phyloP scores from a whole-genome alignment of 257 asterid genomes.

The Solanum arcanum region DNA sequence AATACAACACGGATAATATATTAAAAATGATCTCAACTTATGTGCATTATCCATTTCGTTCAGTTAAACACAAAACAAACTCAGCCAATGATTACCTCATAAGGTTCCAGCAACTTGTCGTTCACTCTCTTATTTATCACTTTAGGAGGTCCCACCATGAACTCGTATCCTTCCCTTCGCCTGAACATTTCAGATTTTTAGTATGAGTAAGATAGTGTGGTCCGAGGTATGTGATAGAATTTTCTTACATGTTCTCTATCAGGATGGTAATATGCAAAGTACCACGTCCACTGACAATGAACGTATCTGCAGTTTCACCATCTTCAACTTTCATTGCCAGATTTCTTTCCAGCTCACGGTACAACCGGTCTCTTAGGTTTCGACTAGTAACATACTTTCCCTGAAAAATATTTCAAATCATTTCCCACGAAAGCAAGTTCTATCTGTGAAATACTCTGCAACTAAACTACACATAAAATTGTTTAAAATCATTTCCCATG shows the following conservation, averaged over 20 bases:
- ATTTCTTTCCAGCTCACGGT: slow-evolving; percentile 91
- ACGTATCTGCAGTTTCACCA: slow-evolving; percentile 91
- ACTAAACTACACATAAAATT: not conserved
- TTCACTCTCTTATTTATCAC: slow-evolving; percentile 70
- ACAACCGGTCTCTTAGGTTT: slow-evolving; percentile 83
- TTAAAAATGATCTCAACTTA: not conserved
- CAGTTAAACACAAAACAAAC: not conserved
- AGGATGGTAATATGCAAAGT: slow-evolving; percentile 89
- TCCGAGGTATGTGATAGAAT: not conserved
- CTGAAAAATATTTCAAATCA: slow-evolving; percentile 14
- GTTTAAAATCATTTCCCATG: not conserved
- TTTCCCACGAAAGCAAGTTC: slow-evolving; percentile 1
- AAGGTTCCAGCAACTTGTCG: slow-evolving; percentile 87
- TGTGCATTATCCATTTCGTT: not conserved
- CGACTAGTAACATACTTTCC: slow-evolving; percentile 94
- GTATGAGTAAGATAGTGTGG: slow-evolving; percentile 1
- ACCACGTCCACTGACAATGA: slow-evolving; percentile 91
- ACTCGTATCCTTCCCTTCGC: slow-evolving; percentile 99
- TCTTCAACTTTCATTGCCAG: slow-evolving; percentile 97
- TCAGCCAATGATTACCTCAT: slow-evolving; percentile 42
- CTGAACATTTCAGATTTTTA: slow-evolving; percentile 29
- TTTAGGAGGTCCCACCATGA: slow-evolving; percentile 99
- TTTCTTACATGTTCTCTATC: slow-evolving; percentile 85
- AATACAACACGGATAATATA: not conserved
- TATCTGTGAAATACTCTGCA: not conserved